phyloP scores from a whole-genome alignment of 2,329 filamentous ascomycete genomes.

The Chrysoporthe austroafricana region DNA sequence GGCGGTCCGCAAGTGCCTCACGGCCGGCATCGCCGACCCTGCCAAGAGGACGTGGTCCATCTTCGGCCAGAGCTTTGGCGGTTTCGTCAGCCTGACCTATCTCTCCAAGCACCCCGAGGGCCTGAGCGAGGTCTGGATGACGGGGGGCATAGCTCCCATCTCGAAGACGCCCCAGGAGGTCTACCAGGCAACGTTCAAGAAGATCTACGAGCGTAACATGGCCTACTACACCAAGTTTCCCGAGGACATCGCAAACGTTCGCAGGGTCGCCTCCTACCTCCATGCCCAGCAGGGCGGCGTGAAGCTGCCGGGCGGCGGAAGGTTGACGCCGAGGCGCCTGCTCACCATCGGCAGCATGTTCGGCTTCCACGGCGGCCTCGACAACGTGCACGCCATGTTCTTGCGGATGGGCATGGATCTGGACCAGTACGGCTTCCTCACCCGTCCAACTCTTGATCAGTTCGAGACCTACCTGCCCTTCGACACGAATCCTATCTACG shows the following conservation, averaged over 20 bases:
- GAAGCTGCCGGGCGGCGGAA: constrained; percentile 73
- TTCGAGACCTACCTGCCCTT: constrained; percentile 72
- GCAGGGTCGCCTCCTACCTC: constrained; percentile 68
- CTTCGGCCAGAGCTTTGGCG: constrained; percentile 90
- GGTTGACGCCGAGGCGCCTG: constrained; percentile 73
- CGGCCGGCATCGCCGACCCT: constrained; percentile 67
- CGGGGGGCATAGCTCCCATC: constrained; percentile 81
- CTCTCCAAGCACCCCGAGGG: constrained; percentile 79
- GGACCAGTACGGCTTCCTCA: constrained; percentile 75
- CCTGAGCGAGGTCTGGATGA: constrained; percentile 80
- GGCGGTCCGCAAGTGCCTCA: constrained; percentile 77
- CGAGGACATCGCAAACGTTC: constrained; percentile 72
- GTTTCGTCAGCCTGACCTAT: constrained; percentile 84
- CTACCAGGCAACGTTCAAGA: constrained; percentile 72
- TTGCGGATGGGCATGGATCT: constrained; percentile 74
- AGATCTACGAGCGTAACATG: constrained; percentile 72
- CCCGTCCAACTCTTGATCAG: constrained; percentile 67
- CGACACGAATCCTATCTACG: constrained; percentile 81
- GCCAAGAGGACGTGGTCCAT: constrained; percentile 77
- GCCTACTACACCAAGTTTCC: constrained; percentile 86
- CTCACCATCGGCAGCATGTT: constrained; percentile 78
- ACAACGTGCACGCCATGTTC: constrained; percentile 74
- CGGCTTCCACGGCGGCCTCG: constrained; percentile 78
- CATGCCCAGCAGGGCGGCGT: constrained; percentile 52
- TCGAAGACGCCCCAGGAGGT: constrained; percentile 73